phyloP scores from a whole-genome alignment of 2,329 filamentous ascomycete species.

The Blumeria hordei region DNA sequence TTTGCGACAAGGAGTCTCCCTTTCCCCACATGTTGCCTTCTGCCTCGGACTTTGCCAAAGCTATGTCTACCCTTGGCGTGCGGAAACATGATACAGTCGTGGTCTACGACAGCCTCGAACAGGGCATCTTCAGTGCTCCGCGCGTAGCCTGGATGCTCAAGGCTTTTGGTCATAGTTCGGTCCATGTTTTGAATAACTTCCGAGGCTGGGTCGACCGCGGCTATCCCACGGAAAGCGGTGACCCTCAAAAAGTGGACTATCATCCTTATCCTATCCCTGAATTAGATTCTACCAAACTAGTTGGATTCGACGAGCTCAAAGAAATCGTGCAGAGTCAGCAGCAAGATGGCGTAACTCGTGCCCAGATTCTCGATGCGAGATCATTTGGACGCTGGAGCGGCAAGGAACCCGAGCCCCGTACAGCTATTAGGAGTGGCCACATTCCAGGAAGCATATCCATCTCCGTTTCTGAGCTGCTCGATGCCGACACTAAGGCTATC shows the following conservation, averaged over 20 bases:
- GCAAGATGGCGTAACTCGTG: conserved; percentile 48
- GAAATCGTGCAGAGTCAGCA: conserved; percentile 51
- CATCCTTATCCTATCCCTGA: conserved; percentile 37
- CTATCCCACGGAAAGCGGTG: conserved; percentile 57
- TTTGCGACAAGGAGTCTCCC: conserved; percentile 66
- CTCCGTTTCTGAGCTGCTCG: conserved; percentile 56
- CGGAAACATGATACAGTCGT: conserved; percentile 71
- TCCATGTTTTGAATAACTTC: conserved; percentile 91
- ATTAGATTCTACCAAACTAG: conserved; percentile 37
- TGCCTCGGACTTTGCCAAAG: conserved; percentile 54
- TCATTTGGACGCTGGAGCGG: conserved; percentile 61
- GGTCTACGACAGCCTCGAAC: conserved; percentile 77
- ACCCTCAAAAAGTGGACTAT: conserved; percentile 42
- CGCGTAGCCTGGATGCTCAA: conserved; percentile 83
- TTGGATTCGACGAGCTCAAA: conserved; percentile 60
- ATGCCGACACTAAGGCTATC: conserved; percentile 61
- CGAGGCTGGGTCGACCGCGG: conserved; percentile 75
- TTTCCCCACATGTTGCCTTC: conserved; percentile 94
- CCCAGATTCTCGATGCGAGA: conserved; percentile 78
- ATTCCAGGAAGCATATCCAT: conserved; percentile 73
- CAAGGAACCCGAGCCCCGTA: conserved; percentile 61
- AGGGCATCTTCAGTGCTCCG: conserved; percentile 85
- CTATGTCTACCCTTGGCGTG: conserved; percentile 78
- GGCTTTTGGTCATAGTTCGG: conserved; percentile 68
- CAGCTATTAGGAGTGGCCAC: conserved; percentile 70